Evolutionary conservation across 257 asterid genomes (phyloP), one percentile per base, ranked within the genome.

Genomic region (Nicotiana paniculata): DNA sequence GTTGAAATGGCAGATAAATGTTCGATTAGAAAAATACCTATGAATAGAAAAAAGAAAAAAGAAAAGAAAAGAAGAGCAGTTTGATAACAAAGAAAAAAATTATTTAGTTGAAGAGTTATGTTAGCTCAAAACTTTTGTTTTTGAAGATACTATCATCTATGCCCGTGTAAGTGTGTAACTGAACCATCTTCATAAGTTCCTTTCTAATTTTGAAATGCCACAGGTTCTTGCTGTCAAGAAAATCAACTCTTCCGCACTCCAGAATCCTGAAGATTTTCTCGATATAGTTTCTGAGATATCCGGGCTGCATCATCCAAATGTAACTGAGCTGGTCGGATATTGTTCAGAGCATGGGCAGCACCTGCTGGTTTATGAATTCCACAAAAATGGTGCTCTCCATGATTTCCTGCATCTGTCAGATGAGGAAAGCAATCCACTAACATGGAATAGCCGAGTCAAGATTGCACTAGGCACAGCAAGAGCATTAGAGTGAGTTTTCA

Each of bases 141-240:
- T n/a, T 2, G 32, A 26, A 55, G 77, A 70, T 72, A 79, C 81
- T 48, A 35, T 46, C 15, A 12, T 61, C 62, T 55, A 46, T 77
- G 30, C 57, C 7, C 30, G 30, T 28, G 30, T 28, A 28, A 28
- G 30, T 6, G 62, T 74, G 16, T 74, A 51, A 51, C 79, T 48
- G 43, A 74, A 74, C 53, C 54, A 17, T 53, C 79, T 17, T 55
- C 17, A 2, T 54, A 35, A 53, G 55, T 66, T 66, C 39, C 57
- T 65, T 62, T 28, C 77, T 35, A n/a, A 15, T 69, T 43, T 51
- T 75, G 63, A 75, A 24, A 64, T 63, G 33, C 18, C 77, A 46
- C 83, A 96, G 98, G 97, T 93, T 87, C 92, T 94, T 87, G 99
- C 99, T 9, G 99, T 94, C 84, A 96, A 96, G 92, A 96, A 94